phyloP scores from a whole-genome alignment of 2,329 filamentous ascomycete species.

The Plectosphaerella cucumerina region DNA sequence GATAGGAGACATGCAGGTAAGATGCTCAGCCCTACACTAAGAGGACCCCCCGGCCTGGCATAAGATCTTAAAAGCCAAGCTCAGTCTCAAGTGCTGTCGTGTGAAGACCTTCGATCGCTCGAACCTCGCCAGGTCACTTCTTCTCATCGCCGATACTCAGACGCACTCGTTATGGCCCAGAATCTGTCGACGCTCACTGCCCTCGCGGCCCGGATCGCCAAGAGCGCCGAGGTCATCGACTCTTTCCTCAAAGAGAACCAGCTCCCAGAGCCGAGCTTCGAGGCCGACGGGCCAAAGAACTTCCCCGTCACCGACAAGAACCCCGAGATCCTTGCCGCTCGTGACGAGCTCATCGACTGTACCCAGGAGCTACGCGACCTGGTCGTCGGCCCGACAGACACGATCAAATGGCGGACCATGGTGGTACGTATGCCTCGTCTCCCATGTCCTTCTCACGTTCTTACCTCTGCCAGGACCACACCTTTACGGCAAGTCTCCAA shows the following conservation, averaged over 20 bases:
- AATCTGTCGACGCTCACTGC: background rate
- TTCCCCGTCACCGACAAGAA: conserved; percentile 10
- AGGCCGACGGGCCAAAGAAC: background rate
- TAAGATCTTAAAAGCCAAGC: background rate
- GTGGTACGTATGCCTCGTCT: conserved; percentile 16
- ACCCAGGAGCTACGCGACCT: conserved; percentile 21
- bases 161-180: background rate
- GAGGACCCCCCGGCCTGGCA: background rate
- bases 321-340: conserved; percentile 8
- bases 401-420: conserved; percentile 19
- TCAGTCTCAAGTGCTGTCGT: background rate
- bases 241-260: background rate
- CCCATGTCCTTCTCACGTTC: conserved; percentile 10
- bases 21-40: background rate
- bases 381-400: conserved; percentile 18
- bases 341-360: conserved; percentile 12
- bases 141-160: background rate
- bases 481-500: conserved; percentile 13
- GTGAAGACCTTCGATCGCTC: background rate
- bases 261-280: background rate
- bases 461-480: conserved; percentile 15
- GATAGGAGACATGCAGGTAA: background rate
- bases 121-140: background rate
- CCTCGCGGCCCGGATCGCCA: background rate
- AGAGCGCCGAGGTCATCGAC: background rate